A percentile compares a stretch with the other conserved stretches of the same genome.
phyloP scores from a whole-genome alignment of 1,284 basidiomycete genomes.

The Malassezia pachydermatis region DNA sequence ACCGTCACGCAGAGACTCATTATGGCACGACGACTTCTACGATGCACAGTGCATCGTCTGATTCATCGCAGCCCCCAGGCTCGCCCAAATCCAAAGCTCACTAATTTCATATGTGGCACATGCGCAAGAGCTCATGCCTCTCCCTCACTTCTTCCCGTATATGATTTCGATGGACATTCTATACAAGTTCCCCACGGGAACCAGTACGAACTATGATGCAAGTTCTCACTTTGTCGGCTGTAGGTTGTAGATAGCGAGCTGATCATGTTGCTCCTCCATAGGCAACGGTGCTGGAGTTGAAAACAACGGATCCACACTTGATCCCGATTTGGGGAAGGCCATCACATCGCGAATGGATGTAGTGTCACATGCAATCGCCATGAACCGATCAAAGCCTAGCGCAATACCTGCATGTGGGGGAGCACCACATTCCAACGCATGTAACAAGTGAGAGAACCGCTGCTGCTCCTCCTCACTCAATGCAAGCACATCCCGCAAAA shows the following conservation, averaged over 20 bases:
- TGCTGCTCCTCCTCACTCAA: slow-evolving; percentile 61
- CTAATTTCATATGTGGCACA: too few relatives aligned
- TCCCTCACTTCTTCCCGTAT: too few relatives aligned
- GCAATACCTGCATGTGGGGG: slow-evolving; percentile 94
- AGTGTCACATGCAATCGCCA: slow-evolving; percentile 75
- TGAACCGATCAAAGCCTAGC: slow-evolving; percentile 70
- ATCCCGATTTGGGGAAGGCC: slow-evolving; percentile 81
- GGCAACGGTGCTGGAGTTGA: slow-evolving; percentile 61
- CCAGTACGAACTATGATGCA: too few relatives aligned
- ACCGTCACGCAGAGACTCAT: slow-evolving; percentile 58
- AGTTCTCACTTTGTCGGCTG: too few relatives aligned
- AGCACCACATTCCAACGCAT: slow-evolving; percentile 75
- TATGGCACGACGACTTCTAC: slow-evolving; percentile 27
- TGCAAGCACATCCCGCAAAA: slow-evolving; percentile 68
- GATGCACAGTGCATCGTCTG: too few relatives aligned
- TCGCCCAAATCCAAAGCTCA: too few relatives aligned
- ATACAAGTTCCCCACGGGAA: too few relatives aligned
- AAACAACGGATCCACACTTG: slow-evolving; percentile 77
- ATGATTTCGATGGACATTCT: too few relatives aligned
- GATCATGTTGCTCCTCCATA: background rate
- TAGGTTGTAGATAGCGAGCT: slow-evolving; percentile 8
- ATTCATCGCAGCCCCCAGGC: too few relatives aligned
- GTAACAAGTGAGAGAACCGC: slow-evolving; percentile 71
- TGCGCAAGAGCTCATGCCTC: too few relatives aligned
- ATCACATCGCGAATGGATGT: slow-evolving; percentile 85